Percentiles rank a stretch among this genome's conserved stretches.
These are phyloP conservation scores for Bipolaris cookei DNA, from an alignment of 2,329 filamentous ascomycete species.

Conservation along the genomic window DNA sequence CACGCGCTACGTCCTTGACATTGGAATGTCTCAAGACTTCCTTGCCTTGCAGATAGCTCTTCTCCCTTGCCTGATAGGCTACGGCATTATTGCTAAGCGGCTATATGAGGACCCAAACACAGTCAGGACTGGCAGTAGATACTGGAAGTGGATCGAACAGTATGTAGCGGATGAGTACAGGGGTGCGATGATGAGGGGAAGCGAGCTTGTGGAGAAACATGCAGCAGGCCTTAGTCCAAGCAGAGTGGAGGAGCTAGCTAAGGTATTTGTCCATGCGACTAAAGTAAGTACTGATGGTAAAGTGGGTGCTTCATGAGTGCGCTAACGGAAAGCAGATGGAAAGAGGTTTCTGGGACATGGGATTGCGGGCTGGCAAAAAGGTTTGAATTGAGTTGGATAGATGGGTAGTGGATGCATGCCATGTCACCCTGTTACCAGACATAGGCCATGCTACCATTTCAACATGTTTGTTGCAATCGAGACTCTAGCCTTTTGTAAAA, in stretches of 20 bases:
- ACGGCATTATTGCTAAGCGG: constrained; percentile 77
- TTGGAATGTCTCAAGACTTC: constrained; percentile 87
- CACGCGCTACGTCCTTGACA: constrained; percentile 81
- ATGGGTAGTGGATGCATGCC: neutral
- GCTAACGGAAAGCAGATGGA: constrained; percentile 64
- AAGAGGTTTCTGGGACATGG: constrained; percentile 78
- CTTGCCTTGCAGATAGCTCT: constrained; percentile 84
- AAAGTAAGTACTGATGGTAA: constrained; percentile 61
- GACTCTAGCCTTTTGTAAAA: neutral
- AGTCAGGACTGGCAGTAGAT: constrained; percentile 69
- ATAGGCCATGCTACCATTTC: neutral
- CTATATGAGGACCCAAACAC: constrained; percentile 69
- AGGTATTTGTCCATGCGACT: constrained; percentile 87
- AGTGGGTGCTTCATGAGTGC: neutral
- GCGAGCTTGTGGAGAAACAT: constrained; percentile 77
- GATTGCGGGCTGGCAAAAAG: constrained; percentile 40
- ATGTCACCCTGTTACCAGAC: neutral
- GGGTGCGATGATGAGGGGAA: constrained; percentile 71
- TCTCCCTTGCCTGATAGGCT: constrained; percentile 88
- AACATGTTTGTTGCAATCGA: neutral
- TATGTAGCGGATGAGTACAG: constrained; percentile 83
- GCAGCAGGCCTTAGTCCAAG: constrained; percentile 73
- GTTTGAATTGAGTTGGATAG: neutral
- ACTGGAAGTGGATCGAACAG: constrained; percentile 91
- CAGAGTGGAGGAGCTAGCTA: constrained; percentile 80